Conservation (phyloP, 352 stramenopile genomes). For the Phytophthora kernoviae region DNA sequence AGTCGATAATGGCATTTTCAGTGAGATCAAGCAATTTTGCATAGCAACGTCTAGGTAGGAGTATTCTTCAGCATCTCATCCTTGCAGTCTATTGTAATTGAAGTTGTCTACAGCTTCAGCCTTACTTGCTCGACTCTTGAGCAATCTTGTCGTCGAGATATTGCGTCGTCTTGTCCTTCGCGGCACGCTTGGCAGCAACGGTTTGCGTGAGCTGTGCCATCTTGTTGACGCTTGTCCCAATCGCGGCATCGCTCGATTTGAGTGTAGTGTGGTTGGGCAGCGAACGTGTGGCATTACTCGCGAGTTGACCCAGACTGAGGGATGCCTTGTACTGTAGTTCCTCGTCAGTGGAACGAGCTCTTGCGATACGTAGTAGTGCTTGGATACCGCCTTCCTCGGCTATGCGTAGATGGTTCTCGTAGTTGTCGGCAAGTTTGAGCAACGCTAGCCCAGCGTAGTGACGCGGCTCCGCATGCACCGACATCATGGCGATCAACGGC, state of each 20-base stretch:
- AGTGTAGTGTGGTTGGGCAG: constrained; percentile 69
- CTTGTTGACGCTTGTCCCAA: constrained; percentile 73
- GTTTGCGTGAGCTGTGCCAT: constrained; percentile 81
- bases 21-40: too few species aligned
- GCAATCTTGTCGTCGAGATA: constrained; percentile 85
- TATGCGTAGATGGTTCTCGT: constrained; percentile 97
- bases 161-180: constrained; percentile 73
- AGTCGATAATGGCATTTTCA: too few species aligned
- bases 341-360: constrained; percentile 91
- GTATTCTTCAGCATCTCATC: not conserved
- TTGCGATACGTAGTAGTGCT: constrained; percentile 92
- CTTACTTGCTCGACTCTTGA: constrained; percentile 43
- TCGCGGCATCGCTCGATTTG: constrained; percentile 42
- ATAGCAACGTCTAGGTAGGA: too few species aligned
- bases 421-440: constrained; percentile 98
- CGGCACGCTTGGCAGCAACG: constrained; percentile 60
- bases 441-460: constrained; percentile 96
- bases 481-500: constrained; percentile 97
- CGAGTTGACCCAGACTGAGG: constrained; percentile 92
- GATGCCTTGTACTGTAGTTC: constrained; percentile 96
- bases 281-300: constrained; percentile 88
- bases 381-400: constrained; percentile 96
- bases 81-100: not conserved
- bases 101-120: not conserved
- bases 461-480: constrained; percentile 90